Evolutionary conservation across 106 monocot genomes (phyloP), one percentile per base, ranked within the genome.

Genomic region (Vanilla planifolia): DNA sequence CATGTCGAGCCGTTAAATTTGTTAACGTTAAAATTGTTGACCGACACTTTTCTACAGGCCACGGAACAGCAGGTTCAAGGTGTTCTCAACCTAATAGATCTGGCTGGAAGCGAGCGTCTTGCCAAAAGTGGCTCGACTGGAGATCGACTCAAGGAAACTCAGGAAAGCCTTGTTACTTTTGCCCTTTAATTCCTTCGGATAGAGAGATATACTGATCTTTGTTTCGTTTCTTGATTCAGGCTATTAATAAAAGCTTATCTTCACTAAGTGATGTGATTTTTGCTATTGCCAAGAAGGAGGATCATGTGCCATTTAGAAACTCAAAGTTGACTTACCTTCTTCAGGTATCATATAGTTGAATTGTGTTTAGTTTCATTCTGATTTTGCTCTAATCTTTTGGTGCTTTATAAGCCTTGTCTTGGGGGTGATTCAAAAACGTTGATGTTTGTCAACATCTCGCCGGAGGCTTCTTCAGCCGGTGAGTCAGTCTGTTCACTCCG

Each of bases 1-100:
- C 1, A 22, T 67, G 13, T 3, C 42, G 36, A 61, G 13, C 1
- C 42, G 36, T 23, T 65, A 14, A 23, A 30, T 37, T 15, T 48
- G 5, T 22, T 13, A 24, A n/a, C 32, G 6, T 0, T 64, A 9
- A 9, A 57, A 32, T 4, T 48, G 13, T 48, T 75, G 1, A 48
- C 51, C 19, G 3, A 8, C 0, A 22, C 23, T 39, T 66, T 5
- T 57, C 5, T 36, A 1, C 67, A 98, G 91, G 65, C 58, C 59
- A 98, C 96, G 0, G 91, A 85, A 21, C 91, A 98, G 59, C 91
- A 91, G 33, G 96, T 92, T 33, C 88, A 92, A 65, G 96, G 96
- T 0, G 75, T 98, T 13, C 35, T 98, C n/a, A 98, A 98, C 37
- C 55, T 98, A 16, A 98, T 98, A 48, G 96, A 98, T 67, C 73